Conservation (phyloP, 1,139 yeast genomes). For the Protomyces pachydermus region DNA sequence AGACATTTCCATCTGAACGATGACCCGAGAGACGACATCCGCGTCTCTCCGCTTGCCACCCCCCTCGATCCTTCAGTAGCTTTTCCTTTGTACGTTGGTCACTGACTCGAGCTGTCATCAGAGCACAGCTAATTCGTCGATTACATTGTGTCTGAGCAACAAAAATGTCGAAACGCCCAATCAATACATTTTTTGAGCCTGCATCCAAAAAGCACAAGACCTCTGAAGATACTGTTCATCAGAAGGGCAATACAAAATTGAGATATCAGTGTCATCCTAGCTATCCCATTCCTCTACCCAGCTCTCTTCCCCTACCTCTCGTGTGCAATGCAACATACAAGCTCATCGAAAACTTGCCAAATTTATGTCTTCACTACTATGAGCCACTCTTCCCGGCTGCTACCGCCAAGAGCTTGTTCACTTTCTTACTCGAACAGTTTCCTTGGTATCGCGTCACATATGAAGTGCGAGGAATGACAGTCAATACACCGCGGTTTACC, state of each 20-base stretch:
- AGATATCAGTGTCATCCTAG: background rate
- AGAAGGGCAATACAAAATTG: background rate
- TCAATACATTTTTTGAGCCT: background rate
- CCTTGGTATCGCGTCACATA: slow-evolving; percentile 27
- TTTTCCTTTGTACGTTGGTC: too few species aligned
- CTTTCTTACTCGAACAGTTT: slow-evolving; percentile 16
- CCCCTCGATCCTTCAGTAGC: too few species aligned
- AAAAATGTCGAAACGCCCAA: background rate
- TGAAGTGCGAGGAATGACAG: slow-evolving; percentile 17
- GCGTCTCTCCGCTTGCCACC: too few species aligned
- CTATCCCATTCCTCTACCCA: slow-evolving; percentile 17
- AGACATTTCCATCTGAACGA: background rate
- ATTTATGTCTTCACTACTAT: slow-evolving; percentile 3
- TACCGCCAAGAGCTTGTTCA: slow-evolving; percentile 3
- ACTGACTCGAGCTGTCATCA: too few species aligned
- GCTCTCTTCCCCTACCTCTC: slow-evolving; percentile 1
- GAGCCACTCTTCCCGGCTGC: slow-evolving; percentile 14
- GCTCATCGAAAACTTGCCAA: background rate
- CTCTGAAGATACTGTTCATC: background rate
- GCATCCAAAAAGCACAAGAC: background rate
- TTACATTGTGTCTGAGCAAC: too few species aligned
- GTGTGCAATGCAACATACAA: background rate
- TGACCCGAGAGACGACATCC: too few species aligned
- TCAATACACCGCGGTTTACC: slow-evolving; percentile 26
- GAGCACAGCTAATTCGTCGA: too few species aligned